Evolutionary conservation across 352 stramenopile species (phyloP), one percentile per base, ranked within the genome.

Genomic region (Phytophthora hybrid): DNA sequence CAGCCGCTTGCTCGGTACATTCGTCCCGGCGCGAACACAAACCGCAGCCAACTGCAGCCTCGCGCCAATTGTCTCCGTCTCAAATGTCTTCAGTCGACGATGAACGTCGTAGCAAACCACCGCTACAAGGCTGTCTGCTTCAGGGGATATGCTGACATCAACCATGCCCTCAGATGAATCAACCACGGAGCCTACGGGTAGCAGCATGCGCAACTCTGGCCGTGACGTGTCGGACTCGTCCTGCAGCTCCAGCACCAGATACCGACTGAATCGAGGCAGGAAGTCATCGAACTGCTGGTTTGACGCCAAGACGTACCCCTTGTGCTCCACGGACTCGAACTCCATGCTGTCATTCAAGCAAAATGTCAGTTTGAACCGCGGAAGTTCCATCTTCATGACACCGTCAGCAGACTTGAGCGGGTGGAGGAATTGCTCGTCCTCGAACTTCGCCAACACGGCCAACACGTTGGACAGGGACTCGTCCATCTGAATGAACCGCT

Each of bases 301-400:
- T 11, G 26, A 13, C 14, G 66, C 64, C 44, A 93, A 69, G 0
- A 75, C 8, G 21, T 84, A 91, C 0, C 82, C 83, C 18, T 78
- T 69, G 52, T 87, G 78, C 26, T 87, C 73, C 9, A 68, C 37
- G 2, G 81, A 89, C 9, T 59, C 56, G 0, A 89, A 56, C 4
- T 75, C 46, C 61, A 61, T 62, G 5, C 31, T 34, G 7, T 23
- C 23, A 16, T 82, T 67, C 5, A 85, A 23, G 3, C 29, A 21
- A 71, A 92, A 88, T 1, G 46, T 79, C 32, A 89, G 41, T 0
- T 77, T 76, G 19, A 80, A 90, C 0, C 85, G 70, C 2, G 83
- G 83, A 1, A 90, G 46, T 19, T 82, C 71, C 52, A 90, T 65
- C n/a, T 82, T 78, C 4, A 89, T 19, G 8, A 49, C 16, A 1